Evolutionary conservation across 495 filamentous ascomycete genomes (phyloP), one percentile per base, ranked within the genome.

Genomic region (Wilcoxina mikolae): DNA sequence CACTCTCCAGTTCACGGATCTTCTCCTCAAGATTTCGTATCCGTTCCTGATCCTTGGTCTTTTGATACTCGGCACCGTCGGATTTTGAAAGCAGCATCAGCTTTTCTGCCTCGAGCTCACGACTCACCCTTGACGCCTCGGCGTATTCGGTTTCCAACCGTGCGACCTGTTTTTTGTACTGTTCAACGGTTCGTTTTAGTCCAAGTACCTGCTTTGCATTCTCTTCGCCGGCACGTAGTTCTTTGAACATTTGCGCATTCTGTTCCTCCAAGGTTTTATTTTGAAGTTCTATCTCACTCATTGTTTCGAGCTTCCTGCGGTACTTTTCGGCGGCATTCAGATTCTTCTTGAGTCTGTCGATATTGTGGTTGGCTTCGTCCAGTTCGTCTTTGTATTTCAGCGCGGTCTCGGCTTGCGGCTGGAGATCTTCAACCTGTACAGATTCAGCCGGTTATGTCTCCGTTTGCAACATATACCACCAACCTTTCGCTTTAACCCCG

Each of bases 1-100:
- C 25, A 76, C 81, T 60, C 78, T 83, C 59, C 58, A 70, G 20
- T 73, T 84, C 56, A 64, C 82, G 3, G 65, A 72, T 28, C 67
- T 73, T 60, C 66, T 83, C 35, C 60, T 80, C 46, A 62, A 76
- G 49, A 55, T 70, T 41, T 46, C 65, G 63, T 60, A 66, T 66
- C 52, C 54, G 59, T 25, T 66, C 64, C 64, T 67, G 67, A 41
- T 66, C 64, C 29, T 57, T 62, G 17, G 50, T 62, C 52, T 66
- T 66, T 53, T 66, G 64, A 7, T 53, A 57, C 46, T 66, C 64
- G 12, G 63, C 64, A 0, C 64, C 64, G 20, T 49, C 52, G 12
- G 52, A 60, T 51, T 59, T 62, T 11, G 67, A 65, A 39, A 57
- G 64, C 28, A 66, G 56, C 25, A 55, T 62, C 39, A 62, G 54